phyloP scores from a whole-genome alignment of 345 rosid species.

The Pelargonium nanum region DNA sequence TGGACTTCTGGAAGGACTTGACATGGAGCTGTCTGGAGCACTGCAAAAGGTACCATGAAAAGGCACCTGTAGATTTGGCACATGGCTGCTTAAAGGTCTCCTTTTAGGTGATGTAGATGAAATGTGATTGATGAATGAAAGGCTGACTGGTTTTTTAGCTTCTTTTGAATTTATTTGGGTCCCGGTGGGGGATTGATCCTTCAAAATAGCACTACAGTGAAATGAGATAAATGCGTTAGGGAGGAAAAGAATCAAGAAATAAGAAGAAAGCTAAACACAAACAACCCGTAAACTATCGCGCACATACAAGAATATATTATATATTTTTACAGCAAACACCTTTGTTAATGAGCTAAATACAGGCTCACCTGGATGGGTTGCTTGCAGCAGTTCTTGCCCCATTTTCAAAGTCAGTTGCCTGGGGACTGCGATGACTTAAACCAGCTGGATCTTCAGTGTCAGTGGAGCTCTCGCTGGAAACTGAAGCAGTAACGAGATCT shows the following conservation, averaged over 20 bases:
- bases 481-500: constrained; percentile 57
- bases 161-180: constrained; percentile 46
- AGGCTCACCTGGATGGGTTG: constrained; percentile 55
- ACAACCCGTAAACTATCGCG: not conserved
- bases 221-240: constrained; percentile 10
- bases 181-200: constrained; percentile 36
- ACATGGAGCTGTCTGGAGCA: constrained; percentile 93
- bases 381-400: constrained; percentile 40
- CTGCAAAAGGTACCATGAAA: constrained; percentile 48
- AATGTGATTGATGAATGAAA: constrained; percentile 35
- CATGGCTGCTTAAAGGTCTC: constrained; percentile 42
- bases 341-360: constrained; percentile 4
- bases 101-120: constrained; percentile 56
- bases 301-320: constrained; percentile 1
- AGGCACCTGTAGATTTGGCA: constrained; percentile 66
- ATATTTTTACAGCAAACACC: constrained; percentile 3
- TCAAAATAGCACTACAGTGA: constrained; percentile 31
- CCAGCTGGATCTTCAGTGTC: constrained; percentile 55
- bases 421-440: constrained; percentile 52
- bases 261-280: not conserved
- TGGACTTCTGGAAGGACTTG: constrained; percentile 99
- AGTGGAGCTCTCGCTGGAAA: constrained; percentile 54
- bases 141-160: constrained; percentile 45
- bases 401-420: constrained; percentile 65
- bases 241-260: constrained; percentile 6